Evolutionary conservation across 2,329 filamentous ascomycete genomes (phyloP), one percentile per base, ranked within the genome.

Genomic region (Paecilomyces formosus): DNA sequence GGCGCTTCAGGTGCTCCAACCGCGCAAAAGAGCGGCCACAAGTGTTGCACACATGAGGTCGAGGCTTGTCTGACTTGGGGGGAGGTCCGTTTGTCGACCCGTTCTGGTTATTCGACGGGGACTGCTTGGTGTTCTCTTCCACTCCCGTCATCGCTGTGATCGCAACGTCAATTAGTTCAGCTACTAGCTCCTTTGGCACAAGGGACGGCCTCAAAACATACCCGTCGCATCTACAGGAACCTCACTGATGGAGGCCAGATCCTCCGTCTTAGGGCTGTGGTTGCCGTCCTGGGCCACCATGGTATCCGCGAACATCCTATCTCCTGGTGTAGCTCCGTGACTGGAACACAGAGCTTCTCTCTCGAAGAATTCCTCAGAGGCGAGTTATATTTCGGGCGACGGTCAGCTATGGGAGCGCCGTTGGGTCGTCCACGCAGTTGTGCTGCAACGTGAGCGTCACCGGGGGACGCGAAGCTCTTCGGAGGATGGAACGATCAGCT

Each of bases 61-160:
- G 86, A 58, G 94, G 94, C 79, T 97, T 99, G 77, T 99, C 94
- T 63, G 92, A 96, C 79, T 97, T 99, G 55, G 93, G 89, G 49
- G 90, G 89, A 66, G 90, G 90, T 64, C 90, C 89, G 56, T 66
- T 65, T 12, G 58, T 33, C 13, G 60, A 30, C 28, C 52, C 66
- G 28, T 63, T 58, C 56, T 64, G 65, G 39, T 62, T 64, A 57
- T 68, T 73, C 57, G 68, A 60, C 35, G 71, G 67, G 59, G 61
- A 59, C 58, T 69, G 67, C 58, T 73, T 74, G 55, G 66, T 63
- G 30, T 54, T 65, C 28, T 72, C 69, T 56, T 68, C 70, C 22
- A 65, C 55, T 13, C 58, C 51, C 39, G 65, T 45, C 39, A 45
- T 61, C 52, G 65, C 66, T 66, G 59, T 39, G 52, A 57, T 61